Conservation (phyloP, 495 filamentous ascomycete genomes). For the Melanomma pulvis-pyrius region DNA sequence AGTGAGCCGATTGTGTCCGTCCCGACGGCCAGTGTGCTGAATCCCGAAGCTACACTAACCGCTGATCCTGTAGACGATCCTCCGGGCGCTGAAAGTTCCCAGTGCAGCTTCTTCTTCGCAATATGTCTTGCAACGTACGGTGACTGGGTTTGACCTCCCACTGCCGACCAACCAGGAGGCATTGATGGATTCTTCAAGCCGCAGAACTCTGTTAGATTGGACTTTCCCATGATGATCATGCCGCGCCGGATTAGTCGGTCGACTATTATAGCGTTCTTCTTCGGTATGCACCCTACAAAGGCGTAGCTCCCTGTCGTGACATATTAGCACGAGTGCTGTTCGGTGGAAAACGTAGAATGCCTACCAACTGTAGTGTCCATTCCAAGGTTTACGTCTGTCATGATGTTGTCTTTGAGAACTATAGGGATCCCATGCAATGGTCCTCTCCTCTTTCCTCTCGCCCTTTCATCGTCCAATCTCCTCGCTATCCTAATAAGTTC, state of each 20-base stretch:
- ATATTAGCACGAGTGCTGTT: conserved; percentile 24
- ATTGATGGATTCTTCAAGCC: conserved; percentile 40
- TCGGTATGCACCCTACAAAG: conserved; percentile 43
- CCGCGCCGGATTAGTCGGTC: conserved; percentile 43
- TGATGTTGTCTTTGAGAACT: conserved; percentile 46
- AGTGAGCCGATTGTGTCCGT: conserved; percentile 43
- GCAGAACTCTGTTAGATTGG: conserved; percentile 45
- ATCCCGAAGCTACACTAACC: conserved; percentile 40
- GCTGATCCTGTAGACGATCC: conserved; percentile 43
- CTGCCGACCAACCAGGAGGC: conserved; percentile 43
- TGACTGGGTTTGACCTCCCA: conserved; percentile 44
- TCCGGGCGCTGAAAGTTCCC: conserved; percentile 34
- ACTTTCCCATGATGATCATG: conserved; percentile 43
- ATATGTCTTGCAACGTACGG: conserved; percentile 40
- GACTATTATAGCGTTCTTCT: conserved; percentile 44
- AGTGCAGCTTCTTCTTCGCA: conserved; percentile 35
- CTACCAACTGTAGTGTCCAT: conserved; percentile 41
- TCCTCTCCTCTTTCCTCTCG: conserved; percentile 39
- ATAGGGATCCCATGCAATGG: conserved; percentile 52
- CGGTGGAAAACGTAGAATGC: background rate
- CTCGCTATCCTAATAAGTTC: conserved; percentile 42
- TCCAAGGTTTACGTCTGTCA: conserved; percentile 39
- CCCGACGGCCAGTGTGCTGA: conserved; percentile 41
- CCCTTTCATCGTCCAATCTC: conserved; percentile 46
- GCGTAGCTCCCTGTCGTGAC: conserved; percentile 42